phyloP scores from a whole-genome alignment of 148 eudicot species.

The Fagopyrum tataricum region DNA sequence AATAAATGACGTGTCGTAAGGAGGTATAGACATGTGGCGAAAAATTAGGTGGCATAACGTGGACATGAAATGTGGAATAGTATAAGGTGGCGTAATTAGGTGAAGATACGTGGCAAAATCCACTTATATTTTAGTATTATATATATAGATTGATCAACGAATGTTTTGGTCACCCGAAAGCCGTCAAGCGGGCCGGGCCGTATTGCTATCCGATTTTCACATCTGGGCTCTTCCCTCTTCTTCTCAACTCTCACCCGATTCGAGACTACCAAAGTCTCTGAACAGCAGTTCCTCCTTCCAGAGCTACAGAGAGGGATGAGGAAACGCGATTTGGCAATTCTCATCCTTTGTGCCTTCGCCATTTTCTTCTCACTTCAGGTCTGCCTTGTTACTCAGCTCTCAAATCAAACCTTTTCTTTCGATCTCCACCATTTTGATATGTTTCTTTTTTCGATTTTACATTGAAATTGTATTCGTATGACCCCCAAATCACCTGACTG shows the following conservation, averaged over 20 bases:
- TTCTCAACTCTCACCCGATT: conserved; percentile 6
- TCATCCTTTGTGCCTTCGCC: conserved; percentile 93
- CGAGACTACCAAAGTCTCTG: not conserved
- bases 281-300: conserved; percentile 1
- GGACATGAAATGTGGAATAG: too few species aligned
- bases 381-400: not conserved
- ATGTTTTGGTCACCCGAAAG: not conserved
- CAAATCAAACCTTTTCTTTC: not conserved
- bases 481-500: not conserved
- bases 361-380: conserved; percentile 98
- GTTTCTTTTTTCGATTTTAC: not conserved
- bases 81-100: too few species aligned
- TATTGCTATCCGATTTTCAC: not conserved
- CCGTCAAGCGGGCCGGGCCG: not conserved
- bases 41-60: too few species aligned
- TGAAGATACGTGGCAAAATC: too few species aligned
- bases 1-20: too few species aligned
- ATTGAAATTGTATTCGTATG: not conserved
- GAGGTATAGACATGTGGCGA: too few species aligned
- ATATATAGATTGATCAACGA: too few species aligned
- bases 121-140: too few species aligned
- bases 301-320: conserved; percentile 39
- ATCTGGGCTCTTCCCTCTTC: not conserved
- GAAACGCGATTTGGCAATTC: conserved; percentile 88
- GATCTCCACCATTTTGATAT: not conserved